Conservation (phyloP, 2,329 filamentous ascomycete species). For the Calycina herbarum region DNA sequence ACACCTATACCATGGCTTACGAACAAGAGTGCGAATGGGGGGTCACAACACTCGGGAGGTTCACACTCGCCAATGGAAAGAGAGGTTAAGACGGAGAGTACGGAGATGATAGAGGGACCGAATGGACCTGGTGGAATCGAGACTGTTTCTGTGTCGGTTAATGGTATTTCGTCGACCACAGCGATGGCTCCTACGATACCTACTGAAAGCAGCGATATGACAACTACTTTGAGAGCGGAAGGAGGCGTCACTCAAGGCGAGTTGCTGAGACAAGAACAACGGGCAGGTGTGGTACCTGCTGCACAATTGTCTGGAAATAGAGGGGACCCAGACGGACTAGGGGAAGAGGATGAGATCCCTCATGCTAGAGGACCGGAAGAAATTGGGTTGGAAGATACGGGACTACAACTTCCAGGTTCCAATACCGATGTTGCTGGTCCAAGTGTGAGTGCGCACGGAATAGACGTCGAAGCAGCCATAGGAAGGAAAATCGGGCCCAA, state of each 20-base stretch:
- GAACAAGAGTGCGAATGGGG: constrained; percentile 38
- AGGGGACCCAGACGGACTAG: constrained; percentile 39
- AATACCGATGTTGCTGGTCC: constrained; percentile 43
- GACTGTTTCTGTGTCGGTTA: constrained; percentile 75
- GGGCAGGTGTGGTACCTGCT: constrained; percentile 74
- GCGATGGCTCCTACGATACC: constrained; percentile 26
- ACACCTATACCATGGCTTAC: constrained; percentile 92
- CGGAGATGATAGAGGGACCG: constrained; percentile 77
- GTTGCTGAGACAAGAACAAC: constrained; percentile 81
- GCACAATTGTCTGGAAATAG: constrained; percentile 49
- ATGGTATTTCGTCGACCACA: constrained; percentile 59
- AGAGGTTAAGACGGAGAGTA: constrained; percentile 70
- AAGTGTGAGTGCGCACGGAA: constrained; percentile 51
- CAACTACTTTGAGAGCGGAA: constrained; percentile 35
- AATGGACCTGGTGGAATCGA: constrained; percentile 78
- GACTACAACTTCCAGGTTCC: constrained; percentile 57
- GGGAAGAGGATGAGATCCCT: constrained; percentile 64
- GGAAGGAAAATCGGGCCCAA: constrained; percentile 48
- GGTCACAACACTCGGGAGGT: constrained; percentile 25
- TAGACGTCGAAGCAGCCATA: constrained; percentile 62
- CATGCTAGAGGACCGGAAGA: constrained; percentile 83
- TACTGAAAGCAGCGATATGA: constrained; percentile 23
- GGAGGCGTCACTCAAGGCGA: constrained; percentile 78
- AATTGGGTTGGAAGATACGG: constrained; percentile 84
- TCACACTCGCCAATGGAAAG: constrained; percentile 49